Conservation (phyloP, 2,329 filamentous ascomycete species). For the Sclerotinia glacialis region DNA sequence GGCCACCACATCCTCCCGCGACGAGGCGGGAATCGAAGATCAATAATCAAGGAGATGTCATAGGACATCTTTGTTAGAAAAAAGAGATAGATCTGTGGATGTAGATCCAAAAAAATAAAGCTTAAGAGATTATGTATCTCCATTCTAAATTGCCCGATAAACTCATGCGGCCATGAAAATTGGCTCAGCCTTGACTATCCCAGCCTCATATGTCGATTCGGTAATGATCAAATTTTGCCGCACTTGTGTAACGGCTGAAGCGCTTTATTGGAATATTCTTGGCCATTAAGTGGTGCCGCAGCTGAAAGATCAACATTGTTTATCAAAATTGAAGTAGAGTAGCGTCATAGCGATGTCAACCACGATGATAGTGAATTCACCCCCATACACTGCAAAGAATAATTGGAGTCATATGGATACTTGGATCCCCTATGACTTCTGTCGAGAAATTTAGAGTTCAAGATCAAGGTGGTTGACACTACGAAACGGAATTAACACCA, state of each 20-base stretch:
- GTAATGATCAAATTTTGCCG: not conserved
- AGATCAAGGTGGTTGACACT: not conserved
- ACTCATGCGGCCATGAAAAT: not conserved
- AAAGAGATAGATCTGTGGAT: not conserved
- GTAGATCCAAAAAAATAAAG: not conserved
- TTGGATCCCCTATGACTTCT: too few species aligned
- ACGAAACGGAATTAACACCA: not conserved
- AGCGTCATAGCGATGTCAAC: too few species aligned
- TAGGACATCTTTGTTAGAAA: not conserved
- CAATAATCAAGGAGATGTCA: not conserved
- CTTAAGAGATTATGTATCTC: too few species aligned
- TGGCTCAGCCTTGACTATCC: too few species aligned
- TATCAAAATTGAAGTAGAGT: not conserved
- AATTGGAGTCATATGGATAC: too few species aligned
- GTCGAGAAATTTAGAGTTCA: too few species aligned
- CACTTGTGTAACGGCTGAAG: not conserved
- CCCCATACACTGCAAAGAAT: too few species aligned
- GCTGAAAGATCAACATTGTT: constrained; percentile 2
- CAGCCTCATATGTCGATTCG: not conserved
- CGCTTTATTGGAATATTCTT: not conserved
- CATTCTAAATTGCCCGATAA: too few species aligned
- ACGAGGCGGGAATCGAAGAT: not conserved
- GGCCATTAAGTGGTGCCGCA: not conserved
- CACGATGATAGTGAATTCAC: too few species aligned
- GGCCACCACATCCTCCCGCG: not conserved